Percentiles rank a stretch among this genome's conserved stretches.
These are phyloP conservation scores for Fusarium hainanense DNA, from an alignment of 2,329 filamentous ascomycete genomes.

Conservation along the genomic window DNA sequence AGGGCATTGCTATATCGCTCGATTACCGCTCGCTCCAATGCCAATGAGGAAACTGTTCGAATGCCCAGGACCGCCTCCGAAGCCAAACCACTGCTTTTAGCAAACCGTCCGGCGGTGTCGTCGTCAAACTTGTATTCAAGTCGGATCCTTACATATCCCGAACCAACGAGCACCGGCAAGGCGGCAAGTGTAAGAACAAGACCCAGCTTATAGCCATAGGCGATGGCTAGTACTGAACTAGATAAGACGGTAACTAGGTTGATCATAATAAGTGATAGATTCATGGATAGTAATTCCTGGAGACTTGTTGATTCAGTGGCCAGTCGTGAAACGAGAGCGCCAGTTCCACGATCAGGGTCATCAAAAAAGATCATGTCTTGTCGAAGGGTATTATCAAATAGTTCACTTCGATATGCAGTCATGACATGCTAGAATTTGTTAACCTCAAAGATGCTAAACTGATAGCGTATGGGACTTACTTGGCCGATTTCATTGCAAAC, in stretches of 20 bases:
- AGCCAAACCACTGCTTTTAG: conserved; percentile 60
- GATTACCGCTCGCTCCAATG: conserved; percentile 58
- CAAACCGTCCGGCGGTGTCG: conserved; percentile 57
- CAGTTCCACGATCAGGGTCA: conserved; percentile 51
- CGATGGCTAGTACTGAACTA: conserved; percentile 59
- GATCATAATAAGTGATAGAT: conserved; percentile 60
- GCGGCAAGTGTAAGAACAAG: conserved; percentile 60
- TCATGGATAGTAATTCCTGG: conserved; percentile 63
- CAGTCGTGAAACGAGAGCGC: conserved; percentile 53
- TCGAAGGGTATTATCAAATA: conserved; percentile 64
- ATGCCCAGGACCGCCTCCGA: conserved; percentile 62
- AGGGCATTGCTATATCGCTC: conserved; percentile 50
- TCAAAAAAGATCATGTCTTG: conserved; percentile 65
- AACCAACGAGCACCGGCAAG: conserved; percentile 57
- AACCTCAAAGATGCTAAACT: not conserved
- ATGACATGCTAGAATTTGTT: conserved; percentile 44
- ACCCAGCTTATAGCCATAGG: conserved; percentile 62
- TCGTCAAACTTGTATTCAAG: conserved; percentile 60
- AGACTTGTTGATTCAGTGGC: conserved; percentile 58
- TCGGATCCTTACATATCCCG: conserved; percentile 61
- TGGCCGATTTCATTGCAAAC: conserved; percentile 53
- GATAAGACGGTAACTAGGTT: conserved; percentile 59
- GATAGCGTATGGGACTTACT: conserved; percentile 32
- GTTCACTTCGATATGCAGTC: conserved; percentile 51
- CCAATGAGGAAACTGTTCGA: conserved; percentile 61